Percentiles rank a stretch among this genome's conserved stretches.
Evolutionary conservation across 805 yeast species (phyloP).

Genomic region (Kodamaea fukazawae): DNA sequence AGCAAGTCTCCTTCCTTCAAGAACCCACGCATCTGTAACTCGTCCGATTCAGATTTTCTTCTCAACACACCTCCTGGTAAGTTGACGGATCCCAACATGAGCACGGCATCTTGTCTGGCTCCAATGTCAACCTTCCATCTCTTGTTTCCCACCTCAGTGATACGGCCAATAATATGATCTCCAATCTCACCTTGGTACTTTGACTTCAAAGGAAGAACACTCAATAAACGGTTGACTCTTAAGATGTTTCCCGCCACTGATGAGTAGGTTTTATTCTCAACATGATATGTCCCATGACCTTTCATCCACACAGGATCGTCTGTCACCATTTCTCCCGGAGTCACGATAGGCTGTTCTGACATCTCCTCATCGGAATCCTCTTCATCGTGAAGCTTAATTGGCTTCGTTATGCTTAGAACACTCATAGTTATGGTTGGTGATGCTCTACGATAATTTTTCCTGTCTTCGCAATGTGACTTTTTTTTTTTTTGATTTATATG

Average conservation of each 20-base stretch:
- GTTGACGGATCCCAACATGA: slow-evolving; percentile 93
- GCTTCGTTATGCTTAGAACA: slow-evolving; percentile 39
- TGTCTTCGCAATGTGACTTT: background rate
- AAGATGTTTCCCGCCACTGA: slow-evolving; percentile 91
- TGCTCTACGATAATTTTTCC: background rate
- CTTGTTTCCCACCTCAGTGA: slow-evolving; percentile 88
- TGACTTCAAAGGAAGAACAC: slow-evolving; percentile 84
- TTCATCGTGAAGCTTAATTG: slow-evolving; percentile 16
- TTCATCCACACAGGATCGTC: slow-evolving; percentile 97
- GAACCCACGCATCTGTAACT: slow-evolving; percentile 90
- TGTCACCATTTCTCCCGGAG: slow-evolving; percentile 96
- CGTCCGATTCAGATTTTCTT: slow-evolving; percentile 92
- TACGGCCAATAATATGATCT: slow-evolving; percentile 91
- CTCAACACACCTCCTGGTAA: slow-evolving; percentile 96
- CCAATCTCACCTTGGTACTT: slow-evolving; percentile 93
- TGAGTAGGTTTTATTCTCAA: slow-evolving; percentile 73
- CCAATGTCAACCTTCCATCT: slow-evolving; percentile 98
- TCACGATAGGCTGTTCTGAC: slow-evolving; percentile 55
- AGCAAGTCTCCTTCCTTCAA: slow-evolving; percentile 93
- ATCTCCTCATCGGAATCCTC: slow-evolving; percentile 42
- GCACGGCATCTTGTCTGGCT: slow-evolving; percentile 85
- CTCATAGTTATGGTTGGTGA: background rate
- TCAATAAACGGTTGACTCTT: slow-evolving; percentile 79
- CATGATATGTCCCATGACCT: slow-evolving; percentile 92
- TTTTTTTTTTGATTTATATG: background rate